These are phyloP conservation scores for Austropuccinia psidii DNA, from an alignment of 1,284 basidiomycete species.

Conservation along the genomic window DNA sequence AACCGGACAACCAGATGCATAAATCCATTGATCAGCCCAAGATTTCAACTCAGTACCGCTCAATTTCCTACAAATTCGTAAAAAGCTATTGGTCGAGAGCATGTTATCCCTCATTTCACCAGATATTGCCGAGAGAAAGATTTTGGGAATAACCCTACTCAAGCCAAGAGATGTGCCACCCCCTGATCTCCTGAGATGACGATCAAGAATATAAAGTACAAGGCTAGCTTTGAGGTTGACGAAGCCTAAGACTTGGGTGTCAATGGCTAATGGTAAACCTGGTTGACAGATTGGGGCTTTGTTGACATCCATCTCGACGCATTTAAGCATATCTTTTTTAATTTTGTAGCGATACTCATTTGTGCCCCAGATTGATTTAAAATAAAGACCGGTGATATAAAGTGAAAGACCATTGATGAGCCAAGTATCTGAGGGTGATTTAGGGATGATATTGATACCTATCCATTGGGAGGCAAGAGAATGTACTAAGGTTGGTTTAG, in stretches of 20 bases:
- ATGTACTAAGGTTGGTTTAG: conserved; percentile 75
- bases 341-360: conserved; percentile 95
- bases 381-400: conserved; percentile 81
- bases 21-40: conserved; percentile 98
- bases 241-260: conserved; percentile 53
- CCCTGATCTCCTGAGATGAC: conserved; percentile 84
- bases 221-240: conserved; percentile 92
- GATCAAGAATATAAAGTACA: conserved; percentile 89
- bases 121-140: conserved; percentile 87
- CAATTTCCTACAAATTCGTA: conserved; percentile 86
- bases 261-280: conserved; percentile 55
- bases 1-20: conserved; percentile 88
- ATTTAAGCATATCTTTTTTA: conserved; percentile 94
- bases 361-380: conserved; percentile 80
- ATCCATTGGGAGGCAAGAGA: conserved; percentile 93
- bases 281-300: conserved; percentile 93
- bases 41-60: conserved; percentile 59
- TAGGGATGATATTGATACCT: conserved; percentile 91
- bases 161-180: conserved; percentile 72
- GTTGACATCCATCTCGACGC: conserved; percentile 73
- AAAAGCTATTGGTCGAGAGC: conserved; percentile 80
- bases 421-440: conserved; percentile 93
- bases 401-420: conserved; percentile 84
- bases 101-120: conserved; percentile 62
- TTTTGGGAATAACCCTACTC: conserved; percentile 85